A percentile compares a stretch with the other conserved stretches of the same genome.
These are phyloP conservation scores for Ocimum tenuiflorum DNA, from an alignment of 257 asterid genomes.

Conservation along the genomic window DNA sequence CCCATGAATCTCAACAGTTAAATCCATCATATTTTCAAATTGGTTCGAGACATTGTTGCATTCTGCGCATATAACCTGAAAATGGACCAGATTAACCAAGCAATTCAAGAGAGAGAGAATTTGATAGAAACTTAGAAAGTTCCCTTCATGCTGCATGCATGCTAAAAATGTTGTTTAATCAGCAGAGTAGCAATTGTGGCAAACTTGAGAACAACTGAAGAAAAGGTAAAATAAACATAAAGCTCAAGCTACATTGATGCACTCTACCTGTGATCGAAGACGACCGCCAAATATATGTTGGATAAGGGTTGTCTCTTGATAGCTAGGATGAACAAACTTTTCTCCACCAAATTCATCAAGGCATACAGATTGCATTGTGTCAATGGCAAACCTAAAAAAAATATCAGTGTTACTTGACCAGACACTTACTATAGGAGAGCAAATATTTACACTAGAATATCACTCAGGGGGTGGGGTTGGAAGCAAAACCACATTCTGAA, in stretches of 20 bases:
- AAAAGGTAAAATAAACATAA: background rate
- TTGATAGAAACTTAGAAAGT: background rate
- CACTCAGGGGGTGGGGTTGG: background rate
- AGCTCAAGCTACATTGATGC: constrained; percentile 3
- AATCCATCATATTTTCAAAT: constrained; percentile 96
- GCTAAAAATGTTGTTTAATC: background rate
- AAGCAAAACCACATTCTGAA: background rate
- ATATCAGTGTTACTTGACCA: constrained; percentile 14
- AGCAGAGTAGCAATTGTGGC: background rate
- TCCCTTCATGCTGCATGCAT: too few relatives aligned
- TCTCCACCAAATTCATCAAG: constrained; percentile 98
- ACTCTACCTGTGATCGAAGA: constrained; percentile 85
- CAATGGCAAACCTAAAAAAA: constrained; percentile 80
- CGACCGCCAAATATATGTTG: constrained; percentile 97
- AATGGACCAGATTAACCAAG: constrained; percentile 12
- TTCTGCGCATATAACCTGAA: constrained; percentile 84
- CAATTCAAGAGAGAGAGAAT: background rate
- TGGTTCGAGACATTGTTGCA: constrained; percentile 83
- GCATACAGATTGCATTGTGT: constrained; percentile 93
- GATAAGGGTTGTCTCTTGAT: constrained; percentile 88
- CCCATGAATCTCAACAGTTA: constrained; percentile 97
- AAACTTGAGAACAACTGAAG: background rate
- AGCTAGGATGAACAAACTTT: constrained; percentile 66
- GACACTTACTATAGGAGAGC: background rate
- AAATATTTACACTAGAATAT: background rate